Percentiles rank a stretch among this genome's conserved stretches.
Evolutionary conservation across 1,284 basidiomycete species (phyloP).

Genomic region (Hymenochaete sp.): DNA sequence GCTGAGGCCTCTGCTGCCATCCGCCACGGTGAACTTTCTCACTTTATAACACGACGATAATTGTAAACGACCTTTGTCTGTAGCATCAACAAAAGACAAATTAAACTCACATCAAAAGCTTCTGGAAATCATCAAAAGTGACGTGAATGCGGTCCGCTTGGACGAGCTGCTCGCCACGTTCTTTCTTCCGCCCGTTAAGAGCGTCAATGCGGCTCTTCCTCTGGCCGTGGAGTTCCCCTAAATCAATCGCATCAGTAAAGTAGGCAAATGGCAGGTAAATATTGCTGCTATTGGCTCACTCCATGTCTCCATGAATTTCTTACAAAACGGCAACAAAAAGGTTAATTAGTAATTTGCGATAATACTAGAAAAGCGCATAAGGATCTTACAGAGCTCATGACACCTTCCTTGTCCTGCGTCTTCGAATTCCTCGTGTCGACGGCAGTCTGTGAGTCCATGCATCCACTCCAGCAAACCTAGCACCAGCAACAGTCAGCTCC

Average conservation of each 20-base stretch:
- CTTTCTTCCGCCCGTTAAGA: neutral
- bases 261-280: neutral
- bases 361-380: neutral
- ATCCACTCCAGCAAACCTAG: slow-evolving; percentile 77
- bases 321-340: neutral
- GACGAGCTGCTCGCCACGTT: neutral
- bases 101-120: neutral
- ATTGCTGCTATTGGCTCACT: slow-evolving; percentile 1
- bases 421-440: slow-evolving; percentile 75
- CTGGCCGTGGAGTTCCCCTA: neutral
- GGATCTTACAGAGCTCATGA: slow-evolving; percentile 67
- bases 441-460: slow-evolving; percentile 90
- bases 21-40: neutral
- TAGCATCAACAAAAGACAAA: neutral
- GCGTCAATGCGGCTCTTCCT: neutral
- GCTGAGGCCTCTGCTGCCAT: slow-evolving; percentile 6
- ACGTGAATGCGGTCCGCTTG: too few species aligned
- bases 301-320: slow-evolving; percentile 9
- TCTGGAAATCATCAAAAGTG: slow-evolving; percentile 4
- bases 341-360: neutral
- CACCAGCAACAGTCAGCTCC: neutral
- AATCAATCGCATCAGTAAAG: neutral
- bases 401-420: slow-evolving; percentile 72
- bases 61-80: neutral
- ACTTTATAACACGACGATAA: neutral